A percentile compares a stretch with the other conserved stretches of the same genome.
Conservation (phyloP, 2,329 filamentous ascomycete species). For the Aspergillus quadricinctus region DNA sequence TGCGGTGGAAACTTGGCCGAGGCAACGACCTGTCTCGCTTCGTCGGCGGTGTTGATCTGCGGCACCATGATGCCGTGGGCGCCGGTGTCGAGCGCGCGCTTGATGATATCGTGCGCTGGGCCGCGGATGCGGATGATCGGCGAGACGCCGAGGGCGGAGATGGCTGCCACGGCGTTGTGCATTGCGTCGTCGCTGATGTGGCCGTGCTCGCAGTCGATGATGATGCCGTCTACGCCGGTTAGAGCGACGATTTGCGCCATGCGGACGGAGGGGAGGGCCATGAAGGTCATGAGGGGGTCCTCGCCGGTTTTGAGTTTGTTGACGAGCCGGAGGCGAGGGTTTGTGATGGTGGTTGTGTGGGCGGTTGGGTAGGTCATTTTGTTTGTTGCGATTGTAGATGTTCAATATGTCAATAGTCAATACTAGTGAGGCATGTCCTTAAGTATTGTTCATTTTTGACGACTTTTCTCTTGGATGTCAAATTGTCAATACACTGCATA, state of each 20-base stretch:
- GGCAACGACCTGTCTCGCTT: conserved; percentile 16
- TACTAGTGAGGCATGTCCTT: too few relatives aligned
- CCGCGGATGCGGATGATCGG: not conserved
- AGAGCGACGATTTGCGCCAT: conserved; percentile 21
- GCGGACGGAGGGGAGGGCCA: too few relatives aligned
- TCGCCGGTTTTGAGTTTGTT: too few relatives aligned
- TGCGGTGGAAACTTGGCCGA: conserved; percentile 26
- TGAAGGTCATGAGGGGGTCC: too few relatives aligned
- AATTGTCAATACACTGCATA: too few relatives aligned
- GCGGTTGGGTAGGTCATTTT: too few relatives aligned
- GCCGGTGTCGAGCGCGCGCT: not conserved
- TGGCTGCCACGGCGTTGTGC: not conserved
- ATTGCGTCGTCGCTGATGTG: not conserved
- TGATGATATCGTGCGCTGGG: not conserved
- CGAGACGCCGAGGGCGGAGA: not conserved
- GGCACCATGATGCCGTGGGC: conserved; percentile 22
- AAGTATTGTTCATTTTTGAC: too few relatives aligned
- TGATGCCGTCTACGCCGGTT: conserved; percentile 61
- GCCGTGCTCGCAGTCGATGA: conserved; percentile 42
- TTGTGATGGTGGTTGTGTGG: too few relatives aligned
- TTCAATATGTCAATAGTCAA: too few relatives aligned
- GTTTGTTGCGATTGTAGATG: too few relatives aligned
- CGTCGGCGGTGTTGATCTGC: conserved; percentile 48
- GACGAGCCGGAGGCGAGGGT: too few relatives aligned
- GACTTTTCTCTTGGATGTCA: too few relatives aligned